These are phyloP conservation scores for Teratosphaeria nubilosa DNA, from an alignment of 2,329 filamentous ascomycete species.

Conservation along the genomic window DNA sequence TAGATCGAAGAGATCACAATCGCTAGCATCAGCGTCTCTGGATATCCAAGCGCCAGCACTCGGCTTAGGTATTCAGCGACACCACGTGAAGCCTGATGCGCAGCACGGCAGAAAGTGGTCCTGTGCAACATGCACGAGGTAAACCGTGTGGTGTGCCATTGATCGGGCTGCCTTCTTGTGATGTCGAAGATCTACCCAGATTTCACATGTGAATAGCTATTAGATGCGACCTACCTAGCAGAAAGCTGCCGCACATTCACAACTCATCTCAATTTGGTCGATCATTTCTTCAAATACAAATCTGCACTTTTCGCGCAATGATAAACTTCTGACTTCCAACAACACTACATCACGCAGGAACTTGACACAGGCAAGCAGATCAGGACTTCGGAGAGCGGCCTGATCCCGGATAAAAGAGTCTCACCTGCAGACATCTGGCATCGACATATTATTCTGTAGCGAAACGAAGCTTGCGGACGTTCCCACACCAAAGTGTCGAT, in stretches of 20 bases:
- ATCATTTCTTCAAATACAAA: neutral
- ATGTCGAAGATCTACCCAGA: neutral
- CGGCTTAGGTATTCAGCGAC: too few relatives aligned
- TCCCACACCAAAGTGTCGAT: neutral
- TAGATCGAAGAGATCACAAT: too few relatives aligned
- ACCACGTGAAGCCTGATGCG: too few relatives aligned
- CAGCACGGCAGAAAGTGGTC: too few relatives aligned
- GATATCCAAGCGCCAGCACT: too few relatives aligned
- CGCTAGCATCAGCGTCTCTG: too few relatives aligned
- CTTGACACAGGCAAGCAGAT: neutral
- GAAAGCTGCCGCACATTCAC: neutral
- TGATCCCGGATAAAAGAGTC: neutral
- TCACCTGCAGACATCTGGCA: neutral
- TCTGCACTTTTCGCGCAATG: neutral
- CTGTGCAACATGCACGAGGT: neutral
- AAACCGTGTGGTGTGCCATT: neutral
- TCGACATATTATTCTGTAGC: neutral
- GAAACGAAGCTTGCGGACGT: neutral
- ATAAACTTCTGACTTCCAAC: neutral
- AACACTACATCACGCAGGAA: neutral
- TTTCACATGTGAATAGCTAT: neutral
- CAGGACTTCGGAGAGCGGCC: neutral
- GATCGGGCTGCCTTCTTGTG: neutral
- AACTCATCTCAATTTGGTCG: neutral
- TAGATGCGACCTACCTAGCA: neutral